Evolutionary conservation across 1,284 basidiomycete genomes (phyloP).

Genomic region (Heterobasidion parviporum): DNA sequence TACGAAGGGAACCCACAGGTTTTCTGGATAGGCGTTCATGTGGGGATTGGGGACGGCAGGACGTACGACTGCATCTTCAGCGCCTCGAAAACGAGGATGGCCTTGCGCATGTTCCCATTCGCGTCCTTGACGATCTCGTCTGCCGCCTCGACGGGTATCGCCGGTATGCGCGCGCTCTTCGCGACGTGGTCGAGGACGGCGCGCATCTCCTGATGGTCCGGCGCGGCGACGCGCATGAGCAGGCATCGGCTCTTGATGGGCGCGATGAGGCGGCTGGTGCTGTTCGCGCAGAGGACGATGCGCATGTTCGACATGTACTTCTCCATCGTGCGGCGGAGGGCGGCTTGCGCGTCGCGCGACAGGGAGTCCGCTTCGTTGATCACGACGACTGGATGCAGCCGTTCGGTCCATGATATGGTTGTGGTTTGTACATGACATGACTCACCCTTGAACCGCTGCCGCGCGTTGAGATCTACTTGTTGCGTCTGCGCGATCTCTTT

Average conservation of each 20-base stretch:
- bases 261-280: conserved; percentile 93
- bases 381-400: conserved; percentile 74
- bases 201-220: conserved; percentile 77
- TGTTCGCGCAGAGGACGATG: conserved; percentile 96
- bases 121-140: conserved; percentile 74
- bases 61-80: conserved; percentile 89
- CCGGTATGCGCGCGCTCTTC: conserved; percentile 71
- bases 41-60: background rate
- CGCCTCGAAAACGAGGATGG: conserved; percentile 90
- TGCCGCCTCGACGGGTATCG: conserved; percentile 66
- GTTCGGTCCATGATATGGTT: background rate
- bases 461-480: conserved; percentile 93
- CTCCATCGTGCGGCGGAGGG: conserved; percentile 96
- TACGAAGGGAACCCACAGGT: conserved; percentile 9
- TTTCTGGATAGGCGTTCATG: too few species aligned
- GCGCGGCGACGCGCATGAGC: conserved; percentile 89
- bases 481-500: conserved; percentile 99
- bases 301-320: conserved; percentile 99
- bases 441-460: conserved; percentile 92
- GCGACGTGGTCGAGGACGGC: conserved; percentile 78
- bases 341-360: conserved; percentile 94
- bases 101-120: conserved; percentile 90
- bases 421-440: too few species aligned
- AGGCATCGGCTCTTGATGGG: conserved; percentile 96
- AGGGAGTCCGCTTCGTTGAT: conserved; percentile 98